Percentiles rank a stretch among this genome's conserved stretches.
Evolutionary conservation across 192 early-diverging fungal genomes (phyloP).

Genomic region (Coemansia sp.): DNA sequence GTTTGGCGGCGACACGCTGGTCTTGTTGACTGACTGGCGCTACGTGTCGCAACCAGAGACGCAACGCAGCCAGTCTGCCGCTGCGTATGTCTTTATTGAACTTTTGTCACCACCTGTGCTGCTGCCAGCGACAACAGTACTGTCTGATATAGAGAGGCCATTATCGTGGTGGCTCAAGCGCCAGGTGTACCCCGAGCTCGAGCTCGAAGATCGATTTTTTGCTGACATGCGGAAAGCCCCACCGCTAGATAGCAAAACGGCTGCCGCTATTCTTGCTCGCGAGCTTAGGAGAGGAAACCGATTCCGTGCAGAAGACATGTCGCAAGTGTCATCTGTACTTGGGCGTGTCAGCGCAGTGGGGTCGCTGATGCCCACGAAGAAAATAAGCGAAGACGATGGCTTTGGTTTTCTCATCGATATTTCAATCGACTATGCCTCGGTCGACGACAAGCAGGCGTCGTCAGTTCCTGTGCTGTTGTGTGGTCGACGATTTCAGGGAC

Average conservation of each 20-base stretch:
- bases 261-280: constrained; percentile 15
- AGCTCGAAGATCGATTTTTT: constrained; percentile 15
- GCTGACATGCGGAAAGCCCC: constrained; percentile 5
- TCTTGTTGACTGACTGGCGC: constrained; percentile 39
- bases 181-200: constrained; percentile 29
- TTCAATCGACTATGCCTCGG: constrained; percentile 13
- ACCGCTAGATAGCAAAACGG: background rate
- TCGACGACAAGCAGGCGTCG: background rate
- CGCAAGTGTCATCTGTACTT: constrained; percentile 6
- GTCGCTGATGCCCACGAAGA: constrained; percentile 2
- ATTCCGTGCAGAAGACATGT: background rate
- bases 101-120: constrained; percentile 30
- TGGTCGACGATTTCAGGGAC: constrained; percentile 19
- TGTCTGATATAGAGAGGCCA: constrained; percentile 8
- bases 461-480: constrained; percentile 15
- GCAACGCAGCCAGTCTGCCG: constrained; percentile 8
- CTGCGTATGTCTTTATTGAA: constrained; percentile 33
- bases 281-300: background rate
- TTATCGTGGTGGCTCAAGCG: constrained; percentile 37
- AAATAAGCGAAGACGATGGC: background rate
- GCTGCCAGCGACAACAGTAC: constrained; percentile 1
- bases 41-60: constrained; percentile 18
- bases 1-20: constrained; percentile 16
- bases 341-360: constrained; percentile 27
- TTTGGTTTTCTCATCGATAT: constrained; percentile 23